phyloP scores from a whole-genome alignment of 2,329 filamentous ascomycete species.

The Colletotrichum shisoi region DNA sequence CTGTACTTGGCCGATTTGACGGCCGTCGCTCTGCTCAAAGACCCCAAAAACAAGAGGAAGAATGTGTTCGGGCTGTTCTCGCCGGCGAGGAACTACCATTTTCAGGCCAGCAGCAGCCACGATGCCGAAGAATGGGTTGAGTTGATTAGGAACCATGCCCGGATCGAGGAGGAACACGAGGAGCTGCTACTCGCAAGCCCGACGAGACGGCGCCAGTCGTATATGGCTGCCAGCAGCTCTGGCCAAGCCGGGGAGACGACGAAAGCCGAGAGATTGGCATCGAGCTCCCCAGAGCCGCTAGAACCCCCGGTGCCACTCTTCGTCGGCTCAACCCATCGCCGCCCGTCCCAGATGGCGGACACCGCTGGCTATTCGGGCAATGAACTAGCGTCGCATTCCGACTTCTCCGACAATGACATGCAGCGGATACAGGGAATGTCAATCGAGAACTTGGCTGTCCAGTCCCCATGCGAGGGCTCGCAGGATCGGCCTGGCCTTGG shows the following conservation, averaged over 20 bases:
- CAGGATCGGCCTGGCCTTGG: conserved; percentile 48
- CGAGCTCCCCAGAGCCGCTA: conserved; percentile 69
- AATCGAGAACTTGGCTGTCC: conserved; percentile 59
- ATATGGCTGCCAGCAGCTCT: conserved; percentile 41
- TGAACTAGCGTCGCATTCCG: conserved; percentile 80
- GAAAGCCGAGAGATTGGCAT: conserved; percentile 49
- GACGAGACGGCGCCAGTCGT: conserved; percentile 59
- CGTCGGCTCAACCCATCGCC: conserved; percentile 50
- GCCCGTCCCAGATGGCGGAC: conserved; percentile 69
- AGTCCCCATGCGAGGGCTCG: conserved; percentile 44
- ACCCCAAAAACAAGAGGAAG: conserved; percentile 84
- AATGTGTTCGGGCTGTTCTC: conserved; percentile 94
- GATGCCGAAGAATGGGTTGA: conserved; percentile 90
- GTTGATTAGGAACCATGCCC: conserved; percentile 78
- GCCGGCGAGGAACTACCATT: conserved; percentile 87
- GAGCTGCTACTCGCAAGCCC: conserved; percentile 80
- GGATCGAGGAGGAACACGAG: conserved; percentile 87
- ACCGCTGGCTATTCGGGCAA: conserved; percentile 70
- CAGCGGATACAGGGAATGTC: conserved; percentile 60
- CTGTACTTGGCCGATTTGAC: conserved; percentile 89
- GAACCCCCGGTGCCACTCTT: conserved; percentile 52
- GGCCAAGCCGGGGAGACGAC: conserved; percentile 14
- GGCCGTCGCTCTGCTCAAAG: conserved; percentile 85
- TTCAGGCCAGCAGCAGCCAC: conserved; percentile 75
- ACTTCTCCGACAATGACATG: conserved; percentile 77